Conservation (phyloP, 1,139 yeast genomes). For the Hyphopichia wangnamkhiaoensis region DNA sequence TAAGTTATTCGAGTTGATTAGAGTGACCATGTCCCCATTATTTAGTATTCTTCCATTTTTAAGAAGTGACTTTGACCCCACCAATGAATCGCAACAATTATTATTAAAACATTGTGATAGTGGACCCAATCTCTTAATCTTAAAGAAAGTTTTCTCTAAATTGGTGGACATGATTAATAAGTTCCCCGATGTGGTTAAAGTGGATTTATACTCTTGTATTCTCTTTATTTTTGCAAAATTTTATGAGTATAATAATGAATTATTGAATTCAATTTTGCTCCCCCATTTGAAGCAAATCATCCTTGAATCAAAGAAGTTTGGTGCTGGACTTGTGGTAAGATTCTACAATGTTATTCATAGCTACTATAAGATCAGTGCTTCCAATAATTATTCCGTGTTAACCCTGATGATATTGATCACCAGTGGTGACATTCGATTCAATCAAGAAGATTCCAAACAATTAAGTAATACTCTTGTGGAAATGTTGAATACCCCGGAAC, state of each 20-base stretch:
- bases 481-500: constrained; percentile 30
- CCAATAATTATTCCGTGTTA: constrained; percentile 47
- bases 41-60: constrained; percentile 62
- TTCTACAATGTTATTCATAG: constrained; percentile 40
- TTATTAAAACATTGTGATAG: constrained; percentile 34
- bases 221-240: constrained; percentile 64
- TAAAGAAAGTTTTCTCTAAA: constrained; percentile 55
- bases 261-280: constrained; percentile 51
- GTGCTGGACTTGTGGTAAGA: constrained; percentile 28
- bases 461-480: constrained; percentile 36
- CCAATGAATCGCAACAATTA: constrained; percentile 33
- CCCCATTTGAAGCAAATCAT: constrained; percentile 59
- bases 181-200: constrained; percentile 67
- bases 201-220: constrained; percentile 71
- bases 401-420: constrained; percentile 64
- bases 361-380: constrained; percentile 23
- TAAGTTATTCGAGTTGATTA: constrained; percentile 75
- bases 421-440: constrained; percentile 45
- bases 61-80: constrained; percentile 43
- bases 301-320: constrained; percentile 27
- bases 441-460: constrained; percentile 30
- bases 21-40: constrained; percentile 70
- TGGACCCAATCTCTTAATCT: constrained; percentile 37
- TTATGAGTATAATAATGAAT: constrained; percentile 49
- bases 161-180: constrained; percentile 61